phyloP scores from a whole-genome alignment of 2,329 filamentous ascomycete species.

The Colletotrichum cuscutae region DNA sequence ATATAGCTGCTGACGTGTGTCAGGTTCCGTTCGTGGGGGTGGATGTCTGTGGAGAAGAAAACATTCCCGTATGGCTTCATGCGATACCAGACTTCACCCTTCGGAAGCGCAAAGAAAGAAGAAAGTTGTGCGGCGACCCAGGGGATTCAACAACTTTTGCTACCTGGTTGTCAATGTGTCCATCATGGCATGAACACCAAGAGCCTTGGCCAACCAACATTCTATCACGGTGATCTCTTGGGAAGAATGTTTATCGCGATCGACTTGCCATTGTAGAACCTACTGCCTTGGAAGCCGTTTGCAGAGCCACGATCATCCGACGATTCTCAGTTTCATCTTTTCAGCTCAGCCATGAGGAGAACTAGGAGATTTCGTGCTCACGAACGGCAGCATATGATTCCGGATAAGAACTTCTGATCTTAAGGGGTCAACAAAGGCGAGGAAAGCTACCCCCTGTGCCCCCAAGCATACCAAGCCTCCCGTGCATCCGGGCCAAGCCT shows the following conservation, averaged over 20 bases:
- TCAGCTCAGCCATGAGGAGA: background rate
- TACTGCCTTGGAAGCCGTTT: background rate
- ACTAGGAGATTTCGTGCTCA: background rate
- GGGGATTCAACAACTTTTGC: too few relatives aligned
- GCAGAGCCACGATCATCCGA: background rate
- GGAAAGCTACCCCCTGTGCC: slow-evolving; percentile 7
- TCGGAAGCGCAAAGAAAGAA: too few relatives aligned
- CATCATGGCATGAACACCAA: background rate
- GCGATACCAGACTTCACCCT: background rate
- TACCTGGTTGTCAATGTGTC: background rate
- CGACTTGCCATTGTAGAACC: slow-evolving; percentile 3
- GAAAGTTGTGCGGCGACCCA: background rate
- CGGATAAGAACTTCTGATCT: slow-evolving; percentile 15
- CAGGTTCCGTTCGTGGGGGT: slow-evolving; percentile 19
- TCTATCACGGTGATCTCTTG: background rate
- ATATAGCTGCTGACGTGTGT: slow-evolving; percentile 23
- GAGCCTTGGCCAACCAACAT: background rate
- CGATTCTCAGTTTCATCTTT: slow-evolving; percentile 18
- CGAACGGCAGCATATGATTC: slow-evolving; percentile 21
- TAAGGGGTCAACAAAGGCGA: background rate
- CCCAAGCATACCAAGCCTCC: slow-evolving; percentile 8
- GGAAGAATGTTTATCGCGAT: background rate
- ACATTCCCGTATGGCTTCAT: slow-evolving; percentile 17
- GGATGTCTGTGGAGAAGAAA: slow-evolving; percentile 9
- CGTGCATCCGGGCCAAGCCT: slow-evolving; percentile 9